Percentiles rank a stretch among this genome's conserved stretches.
Evolutionary conservation across 805 yeast species (phyloP).

Genomic region (Yarrowia hollandica): DNA sequence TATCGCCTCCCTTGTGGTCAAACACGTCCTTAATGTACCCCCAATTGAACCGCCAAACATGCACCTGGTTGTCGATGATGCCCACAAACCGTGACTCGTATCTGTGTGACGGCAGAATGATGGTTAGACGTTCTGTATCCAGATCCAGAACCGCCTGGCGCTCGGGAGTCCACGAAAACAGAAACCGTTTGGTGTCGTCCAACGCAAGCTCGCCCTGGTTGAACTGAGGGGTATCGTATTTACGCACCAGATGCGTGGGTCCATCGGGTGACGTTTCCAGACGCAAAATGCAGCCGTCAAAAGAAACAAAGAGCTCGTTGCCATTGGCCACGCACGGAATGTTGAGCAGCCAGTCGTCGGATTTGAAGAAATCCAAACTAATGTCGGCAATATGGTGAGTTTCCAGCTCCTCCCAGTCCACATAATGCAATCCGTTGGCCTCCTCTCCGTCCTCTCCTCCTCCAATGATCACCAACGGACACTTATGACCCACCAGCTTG

Average conservation of each 20-base stretch:
- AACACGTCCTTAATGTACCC: constrained; percentile 7
- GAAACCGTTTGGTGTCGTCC: not conserved
- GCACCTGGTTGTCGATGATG: not conserved
- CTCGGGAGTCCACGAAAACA: constrained; percentile 4
- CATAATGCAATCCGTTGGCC: not conserved
- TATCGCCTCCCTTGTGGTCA: not conserved
- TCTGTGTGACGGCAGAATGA: not conserved
- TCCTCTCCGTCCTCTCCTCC: constrained; percentile 1
- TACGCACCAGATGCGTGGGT: not conserved
- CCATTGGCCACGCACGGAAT: not conserved
- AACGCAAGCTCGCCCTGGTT: constrained; percentile 2
- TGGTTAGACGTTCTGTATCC: not conserved
- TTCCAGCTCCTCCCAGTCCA: not conserved
- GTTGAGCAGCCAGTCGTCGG: constrained; percentile 2
- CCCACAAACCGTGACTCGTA: constrained; percentile 13
- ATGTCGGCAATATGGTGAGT: not conserved
- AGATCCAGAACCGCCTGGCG: not conserved
- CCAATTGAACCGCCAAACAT: constrained; percentile 14
- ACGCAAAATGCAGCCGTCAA: constrained; percentile 1
- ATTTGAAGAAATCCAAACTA: not conserved
- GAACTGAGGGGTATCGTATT: constrained; percentile 3
- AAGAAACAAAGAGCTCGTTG: not conserved
- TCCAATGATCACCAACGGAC: not conserved
- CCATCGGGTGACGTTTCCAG: not conserved
- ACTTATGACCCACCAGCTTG: not conserved